Conservation (phyloP, 257 asterid genomes). For the Jacaranda mimosifolia region DNA sequence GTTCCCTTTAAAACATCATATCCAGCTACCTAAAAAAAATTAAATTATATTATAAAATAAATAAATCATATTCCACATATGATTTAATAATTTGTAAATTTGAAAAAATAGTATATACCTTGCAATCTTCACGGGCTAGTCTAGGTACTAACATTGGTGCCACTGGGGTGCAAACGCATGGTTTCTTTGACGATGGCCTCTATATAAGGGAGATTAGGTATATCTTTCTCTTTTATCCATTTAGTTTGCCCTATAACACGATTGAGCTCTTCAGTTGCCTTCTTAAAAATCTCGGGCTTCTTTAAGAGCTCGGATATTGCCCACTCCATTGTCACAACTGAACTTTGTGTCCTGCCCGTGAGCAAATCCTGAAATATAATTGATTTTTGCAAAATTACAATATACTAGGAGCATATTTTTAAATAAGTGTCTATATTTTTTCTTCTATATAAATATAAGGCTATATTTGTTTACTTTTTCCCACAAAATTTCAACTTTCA, state of each 20-base stretch:
- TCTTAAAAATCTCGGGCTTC: constrained; percentile 63
- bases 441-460: no score
- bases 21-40: constrained; percentile 48
- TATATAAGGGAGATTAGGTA: constrained; percentile 49
- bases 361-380: constrained; percentile 59
- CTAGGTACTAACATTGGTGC: constrained; percentile 81
- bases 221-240: constrained; percentile 60
- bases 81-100: no score
- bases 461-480: no score
- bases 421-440: background rate
- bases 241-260: constrained; percentile 58
- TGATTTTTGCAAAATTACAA: background rate
- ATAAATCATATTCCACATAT: background rate
- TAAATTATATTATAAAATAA: background rate
- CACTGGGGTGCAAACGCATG: constrained; percentile 63
- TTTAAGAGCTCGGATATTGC: constrained; percentile 84
- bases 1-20: constrained; percentile 59
- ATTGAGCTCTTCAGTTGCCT: constrained; percentile 77
- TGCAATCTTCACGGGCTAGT: constrained; percentile 58
- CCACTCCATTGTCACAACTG: constrained; percentile 89
- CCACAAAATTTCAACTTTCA: no score
- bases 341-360: constrained; percentile 92
- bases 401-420: background rate
- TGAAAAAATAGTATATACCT: constrained; percentile 37
- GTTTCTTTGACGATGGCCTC: constrained; percentile 61